Percentiles rank a stretch among this genome's conserved stretches.
Conservation (phyloP, 495 filamentous ascomycete species). For the Talaromyces proteolyticus region DNA sequence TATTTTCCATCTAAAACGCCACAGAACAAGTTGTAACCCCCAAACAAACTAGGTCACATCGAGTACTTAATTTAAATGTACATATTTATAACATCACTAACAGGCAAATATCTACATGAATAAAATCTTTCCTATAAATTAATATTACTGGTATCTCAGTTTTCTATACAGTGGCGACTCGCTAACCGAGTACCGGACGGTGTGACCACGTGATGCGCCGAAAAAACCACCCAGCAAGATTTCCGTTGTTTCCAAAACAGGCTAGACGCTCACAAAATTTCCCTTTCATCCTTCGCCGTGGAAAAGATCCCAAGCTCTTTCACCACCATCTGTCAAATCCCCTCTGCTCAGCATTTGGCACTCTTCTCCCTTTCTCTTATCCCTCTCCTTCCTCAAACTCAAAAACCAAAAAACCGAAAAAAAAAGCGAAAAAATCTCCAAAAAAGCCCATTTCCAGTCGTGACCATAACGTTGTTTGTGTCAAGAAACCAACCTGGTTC, state of each 20-base stretch:
- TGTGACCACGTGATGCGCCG: background rate
- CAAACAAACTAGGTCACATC: too few species aligned
- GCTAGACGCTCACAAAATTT: slow-evolving; percentile 15
- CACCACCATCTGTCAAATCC: slow-evolving; percentile 13
- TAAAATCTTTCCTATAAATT: too few species aligned
- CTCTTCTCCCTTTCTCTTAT: slow-evolving; percentile 35
- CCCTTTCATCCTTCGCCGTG: slow-evolving; percentile 33
- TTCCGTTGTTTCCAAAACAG: background rate
- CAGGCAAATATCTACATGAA: too few species aligned
- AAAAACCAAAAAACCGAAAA: slow-evolving; percentile 37
- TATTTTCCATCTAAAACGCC: too few species aligned
- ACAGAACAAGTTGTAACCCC: too few species aligned
- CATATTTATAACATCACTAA: too few species aligned
- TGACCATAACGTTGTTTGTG: slow-evolving; percentile 31
- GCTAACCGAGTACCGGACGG: background rate
- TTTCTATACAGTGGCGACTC: too few species aligned
- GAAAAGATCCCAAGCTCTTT: slow-evolving; percentile 10
- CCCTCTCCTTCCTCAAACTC: slow-evolving; percentile 35
- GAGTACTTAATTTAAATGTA: too few species aligned
- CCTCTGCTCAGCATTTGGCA: slow-evolving; percentile 21
- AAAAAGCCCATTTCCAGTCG: slow-evolving; percentile 31
- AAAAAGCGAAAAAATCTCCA: slow-evolving; percentile 30
- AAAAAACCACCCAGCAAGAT: background rate
- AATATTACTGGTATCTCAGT: too few species aligned
- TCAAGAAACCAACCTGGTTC: slow-evolving; percentile 8